Evolutionary conservation across 345 rosid species (phyloP), one percentile per base, ranked within the genome.

Genomic region (Trapa bicornis): DNA sequence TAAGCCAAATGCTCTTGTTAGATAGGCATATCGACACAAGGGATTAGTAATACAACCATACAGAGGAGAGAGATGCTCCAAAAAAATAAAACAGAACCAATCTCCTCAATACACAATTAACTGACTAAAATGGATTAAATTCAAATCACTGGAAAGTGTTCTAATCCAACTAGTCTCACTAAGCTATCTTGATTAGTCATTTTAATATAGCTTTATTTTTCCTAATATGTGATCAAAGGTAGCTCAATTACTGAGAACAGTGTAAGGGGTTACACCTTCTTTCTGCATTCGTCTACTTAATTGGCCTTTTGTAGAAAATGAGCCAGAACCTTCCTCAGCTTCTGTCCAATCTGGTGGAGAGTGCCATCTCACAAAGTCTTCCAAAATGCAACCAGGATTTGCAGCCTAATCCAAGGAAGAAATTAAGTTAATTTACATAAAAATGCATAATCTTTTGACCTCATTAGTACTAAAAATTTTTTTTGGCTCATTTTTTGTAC

Each of bases 301-400:
- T 75, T 86, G 94, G 79, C 99, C 99, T 82, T 77, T 85, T 32
- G 74, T 77, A 47, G 78, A 80, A 61, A 85, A 76, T 65, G 70
- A 77, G 50, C 80, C 86, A 71, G 75, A 76, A 41, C 66, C 66
- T 53, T 72, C 75, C 70, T 82, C 95, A 77, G 69, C 70, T 71
- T 85, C 91, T 53, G 85, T 81, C 99, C 99, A 94, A 82, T 94
- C 99, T 41, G 99, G 99, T 42, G 99, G 99, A 68, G 97, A 94
- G 73, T 89, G 91, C 99, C 99, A 94, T 83, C 99, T 82, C 66
- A 94, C 96, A 86, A 94, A 94, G 83, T 94, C 99, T 80, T 94
- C 99, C 62, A 94, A 80, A 60, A 86, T 83, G 84, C 99, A 91
- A 8, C 99, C 96, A 72, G 99, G 99, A 83, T 94, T 94, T 72